These are phyloP conservation scores for Quercus glauca DNA, from an alignment of 306 rosid genomes.

Conservation along the genomic window DNA sequence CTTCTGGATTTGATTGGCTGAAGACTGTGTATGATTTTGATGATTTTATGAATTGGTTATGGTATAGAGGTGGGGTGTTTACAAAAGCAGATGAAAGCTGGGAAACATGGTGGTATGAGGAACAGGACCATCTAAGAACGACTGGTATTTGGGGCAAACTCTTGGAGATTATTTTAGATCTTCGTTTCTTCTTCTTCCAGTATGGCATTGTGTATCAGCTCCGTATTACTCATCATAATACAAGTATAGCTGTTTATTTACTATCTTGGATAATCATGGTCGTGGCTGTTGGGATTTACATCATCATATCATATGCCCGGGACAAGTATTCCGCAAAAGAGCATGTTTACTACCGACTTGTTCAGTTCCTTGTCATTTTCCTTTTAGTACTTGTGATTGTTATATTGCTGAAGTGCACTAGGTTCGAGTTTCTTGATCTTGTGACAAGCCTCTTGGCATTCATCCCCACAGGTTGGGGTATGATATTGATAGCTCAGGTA, in stretches of 20 bases:
- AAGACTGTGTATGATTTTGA: slow-evolving; percentile 91
- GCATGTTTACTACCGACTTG: slow-evolving; percentile 75
- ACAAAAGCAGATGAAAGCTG: slow-evolving; percentile 76
- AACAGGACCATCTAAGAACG: slow-evolving; percentile 83
- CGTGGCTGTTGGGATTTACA: slow-evolving; percentile 65
- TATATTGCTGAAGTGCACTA: slow-evolving; percentile 56
- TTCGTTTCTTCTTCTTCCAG: slow-evolving; percentile 98
- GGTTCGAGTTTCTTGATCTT: slow-evolving; percentile 51
- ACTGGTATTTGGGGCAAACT: slow-evolving; percentile 98
- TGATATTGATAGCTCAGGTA: slow-evolving; percentile 82
- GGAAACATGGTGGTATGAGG: slow-evolving; percentile 97
- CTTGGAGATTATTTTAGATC: slow-evolving; percentile 85
- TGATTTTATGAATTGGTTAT: slow-evolving; percentile 78
- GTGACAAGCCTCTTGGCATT: slow-evolving; percentile 72
- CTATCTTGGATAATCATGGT: slow-evolving; percentile 80
- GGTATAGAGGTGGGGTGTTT: slow-evolving; percentile 72
- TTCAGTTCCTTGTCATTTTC: slow-evolving; percentile 70
- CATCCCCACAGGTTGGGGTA: slow-evolving; percentile 95
- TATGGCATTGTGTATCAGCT: slow-evolving; percentile 87
- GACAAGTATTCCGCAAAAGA: slow-evolving; percentile 74
- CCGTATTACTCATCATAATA: slow-evolving; percentile 28
- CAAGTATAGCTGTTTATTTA: slow-evolving; percentile 75
- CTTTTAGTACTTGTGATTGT: slow-evolving; percentile 53
- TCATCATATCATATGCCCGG: slow-evolving; percentile 59
- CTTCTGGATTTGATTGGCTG: slow-evolving; percentile 98